These are phyloP conservation scores for Danielia reshetovae DNA, from an alignment of 805 yeast species.

Conservation along the genomic window DNA sequence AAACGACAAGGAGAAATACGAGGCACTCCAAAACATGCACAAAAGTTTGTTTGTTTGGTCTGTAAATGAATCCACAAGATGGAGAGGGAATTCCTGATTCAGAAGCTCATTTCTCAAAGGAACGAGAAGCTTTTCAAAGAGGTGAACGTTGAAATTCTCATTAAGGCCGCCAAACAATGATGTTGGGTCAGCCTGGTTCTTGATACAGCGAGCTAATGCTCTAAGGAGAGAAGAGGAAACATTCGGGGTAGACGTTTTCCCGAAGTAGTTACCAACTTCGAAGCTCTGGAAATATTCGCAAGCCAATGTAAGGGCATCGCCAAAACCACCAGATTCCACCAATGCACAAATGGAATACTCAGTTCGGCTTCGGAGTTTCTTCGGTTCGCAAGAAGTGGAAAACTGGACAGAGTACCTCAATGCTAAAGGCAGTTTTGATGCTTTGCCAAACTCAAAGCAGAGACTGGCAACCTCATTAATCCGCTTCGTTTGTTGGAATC, in stretches of 20 bases:
- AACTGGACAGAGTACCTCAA: neutral
- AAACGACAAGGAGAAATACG: no score
- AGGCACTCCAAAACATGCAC: no score
- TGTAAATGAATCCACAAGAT: no score
- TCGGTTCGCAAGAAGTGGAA: neutral
- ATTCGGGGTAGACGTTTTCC: neutral
- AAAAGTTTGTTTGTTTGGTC: no score
- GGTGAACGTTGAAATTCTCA: no score
- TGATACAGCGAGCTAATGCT: neutral
- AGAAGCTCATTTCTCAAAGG: slow-evolving; percentile 6
- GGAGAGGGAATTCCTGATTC: slow-evolving; percentile 9
- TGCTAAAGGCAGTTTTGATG: neutral
- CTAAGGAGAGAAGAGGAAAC: neutral
- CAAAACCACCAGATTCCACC: neutral
- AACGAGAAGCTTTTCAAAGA: no score
- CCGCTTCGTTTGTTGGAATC: neutral
- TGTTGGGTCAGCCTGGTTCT: neutral
- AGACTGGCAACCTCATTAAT: neutral
- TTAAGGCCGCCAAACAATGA: neutral
- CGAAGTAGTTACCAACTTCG: no score
- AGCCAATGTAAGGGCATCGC: neutral
- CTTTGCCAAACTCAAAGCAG: neutral
- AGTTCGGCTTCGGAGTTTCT: neutral
- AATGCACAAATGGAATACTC: neutral
- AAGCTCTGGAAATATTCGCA: no score